A percentile compares a stretch with the other conserved stretches of the same genome.
Evolutionary conservation across 768 basidiomycete genomes (phyloP).

Genomic region (Butyriboletus loyo): DNA sequence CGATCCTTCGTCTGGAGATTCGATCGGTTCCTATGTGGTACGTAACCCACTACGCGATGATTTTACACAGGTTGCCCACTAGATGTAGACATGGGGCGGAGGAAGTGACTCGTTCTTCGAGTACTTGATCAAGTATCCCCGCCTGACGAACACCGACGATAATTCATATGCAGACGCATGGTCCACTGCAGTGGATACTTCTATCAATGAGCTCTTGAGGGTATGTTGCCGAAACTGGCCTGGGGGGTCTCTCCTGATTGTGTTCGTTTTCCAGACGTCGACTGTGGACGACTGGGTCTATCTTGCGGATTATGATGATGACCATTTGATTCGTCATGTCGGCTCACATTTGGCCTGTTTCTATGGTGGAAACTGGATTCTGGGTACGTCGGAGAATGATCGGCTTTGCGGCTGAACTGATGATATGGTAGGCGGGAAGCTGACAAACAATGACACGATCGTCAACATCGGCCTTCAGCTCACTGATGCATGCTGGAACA

Average conservation of each 20-base stretch:
- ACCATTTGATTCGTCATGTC: conserved; percentile 48
- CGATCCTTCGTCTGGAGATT: conserved; percentile 49
- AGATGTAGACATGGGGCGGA: conserved; percentile 58
- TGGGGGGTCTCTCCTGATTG: neutral
- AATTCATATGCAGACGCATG: conserved; percentile 63
- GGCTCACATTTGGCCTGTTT: conserved; percentile 77
- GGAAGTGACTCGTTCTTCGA: conserved; percentile 78
- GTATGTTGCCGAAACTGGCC: conserved; percentile 31
- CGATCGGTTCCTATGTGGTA: conserved; percentile 55
- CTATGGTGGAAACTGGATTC: conserved; percentile 72
- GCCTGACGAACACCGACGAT: conserved; percentile 64
- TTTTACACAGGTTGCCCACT: neutral
- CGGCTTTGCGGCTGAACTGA: neutral
- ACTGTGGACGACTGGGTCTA: conserved; percentile 61
- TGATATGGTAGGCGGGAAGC: conserved; percentile 49
- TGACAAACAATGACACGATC: conserved; percentile 70
- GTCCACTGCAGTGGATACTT: conserved; percentile 68
- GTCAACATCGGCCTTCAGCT: conserved; percentile 58
- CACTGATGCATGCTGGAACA: conserved; percentile 77
- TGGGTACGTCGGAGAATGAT: conserved; percentile 39
- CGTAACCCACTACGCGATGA: conserved; percentile 12
- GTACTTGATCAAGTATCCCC: conserved; percentile 69
- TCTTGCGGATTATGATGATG: conserved; percentile 59
- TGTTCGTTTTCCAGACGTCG: conserved; percentile 44
- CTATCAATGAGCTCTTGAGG: conserved; percentile 54